Evolutionary conservation across 345 rosid species (phyloP).

Genomic region (Lepidium didymum): DNA sequence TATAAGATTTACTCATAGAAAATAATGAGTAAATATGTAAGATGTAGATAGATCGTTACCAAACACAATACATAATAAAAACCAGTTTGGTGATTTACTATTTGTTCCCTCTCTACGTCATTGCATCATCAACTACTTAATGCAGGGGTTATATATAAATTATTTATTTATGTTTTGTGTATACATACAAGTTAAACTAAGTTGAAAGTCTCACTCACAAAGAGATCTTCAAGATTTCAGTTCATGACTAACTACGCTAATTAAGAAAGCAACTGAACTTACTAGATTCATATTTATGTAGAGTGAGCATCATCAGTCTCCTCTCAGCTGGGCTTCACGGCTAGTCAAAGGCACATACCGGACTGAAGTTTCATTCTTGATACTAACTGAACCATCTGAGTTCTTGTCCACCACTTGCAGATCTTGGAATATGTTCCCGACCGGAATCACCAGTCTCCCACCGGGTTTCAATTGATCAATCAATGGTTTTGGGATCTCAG

Average conservation of each 20-base stretch:
- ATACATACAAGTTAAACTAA: background rate
- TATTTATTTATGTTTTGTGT: background rate
- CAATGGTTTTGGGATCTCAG: slow-evolving; percentile 74
- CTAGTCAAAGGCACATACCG: slow-evolving; percentile 93
- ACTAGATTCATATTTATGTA: background rate
- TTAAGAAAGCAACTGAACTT: background rate
- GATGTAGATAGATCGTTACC: no score
- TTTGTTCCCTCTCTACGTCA: slow-evolving; percentile 3
- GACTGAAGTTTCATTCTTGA: slow-evolving; percentile 63
- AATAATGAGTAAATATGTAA: no score
- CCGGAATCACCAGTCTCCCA: slow-evolving; percentile 95
- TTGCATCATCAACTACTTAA: slow-evolving; percentile 1
- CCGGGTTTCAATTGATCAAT: slow-evolving; percentile 90
- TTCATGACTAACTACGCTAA: background rate
- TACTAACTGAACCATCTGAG: slow-evolving; percentile 61
- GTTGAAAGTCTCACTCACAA: background rate
- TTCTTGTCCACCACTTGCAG: slow-evolving; percentile 75
- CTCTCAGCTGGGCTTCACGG: slow-evolving; percentile 66
- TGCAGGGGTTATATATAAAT: background rate
- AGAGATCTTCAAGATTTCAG: background rate
- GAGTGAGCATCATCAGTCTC: slow-evolving; percentile 23
- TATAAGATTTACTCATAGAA: no score
- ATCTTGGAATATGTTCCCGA: slow-evolving; percentile 77
- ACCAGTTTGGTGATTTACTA: background rate
- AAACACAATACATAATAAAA: no score